Conservation (phyloP, 2,329 filamentous ascomycete species). For the Fusarium papillatum region DNA sequence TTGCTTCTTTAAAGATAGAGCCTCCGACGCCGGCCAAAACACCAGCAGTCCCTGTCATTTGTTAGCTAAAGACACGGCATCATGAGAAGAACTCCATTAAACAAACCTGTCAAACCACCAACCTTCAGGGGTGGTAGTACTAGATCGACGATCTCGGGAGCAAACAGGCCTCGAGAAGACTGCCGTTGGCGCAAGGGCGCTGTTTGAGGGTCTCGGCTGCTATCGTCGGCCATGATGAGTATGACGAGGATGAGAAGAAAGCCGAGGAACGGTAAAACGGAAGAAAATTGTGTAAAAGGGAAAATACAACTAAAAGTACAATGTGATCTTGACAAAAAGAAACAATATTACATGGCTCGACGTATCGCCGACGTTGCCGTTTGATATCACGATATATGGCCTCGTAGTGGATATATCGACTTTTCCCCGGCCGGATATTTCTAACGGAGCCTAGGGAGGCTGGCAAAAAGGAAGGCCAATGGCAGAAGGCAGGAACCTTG, state of each 20-base stretch:
- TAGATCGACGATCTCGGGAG: slow-evolving; percentile 60
- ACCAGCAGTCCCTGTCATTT: slow-evolving; percentile 68
- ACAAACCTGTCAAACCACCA: slow-evolving; percentile 69
- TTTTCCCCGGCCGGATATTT: slow-evolving; percentile 26
- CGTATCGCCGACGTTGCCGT: slow-evolving; percentile 2
- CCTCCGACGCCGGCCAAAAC: slow-evolving; percentile 75
- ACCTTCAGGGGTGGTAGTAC: slow-evolving; percentile 68
- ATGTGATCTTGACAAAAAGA: background rate
- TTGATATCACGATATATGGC: slow-evolving; percentile 28
- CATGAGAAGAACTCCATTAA: background rate
- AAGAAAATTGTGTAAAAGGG: background rate
- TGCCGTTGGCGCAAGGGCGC: slow-evolving; percentile 39
- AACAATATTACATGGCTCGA: slow-evolving; percentile 39
- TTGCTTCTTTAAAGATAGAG: slow-evolving; percentile 78
- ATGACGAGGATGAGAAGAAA: slow-evolving; percentile 1
- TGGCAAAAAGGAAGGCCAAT: slow-evolving; percentile 19
- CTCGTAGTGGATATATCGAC: slow-evolving; percentile 15
- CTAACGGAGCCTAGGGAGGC: background rate
- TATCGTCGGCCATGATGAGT: slow-evolving; percentile 34
- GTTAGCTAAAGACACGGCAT: slow-evolving; percentile 29
- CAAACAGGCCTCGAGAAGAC: slow-evolving; percentile 52
- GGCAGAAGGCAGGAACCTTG: slow-evolving; percentile 8
- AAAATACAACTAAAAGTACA: slow-evolving; percentile 22
- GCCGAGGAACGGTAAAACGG: background rate
- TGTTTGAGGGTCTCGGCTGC: slow-evolving; percentile 34